A percentile compares a stretch with the other conserved stretches of the same genome.
Conservation (phyloP, 306 rosid genomes). For the Echinosophora koreensis region DNA sequence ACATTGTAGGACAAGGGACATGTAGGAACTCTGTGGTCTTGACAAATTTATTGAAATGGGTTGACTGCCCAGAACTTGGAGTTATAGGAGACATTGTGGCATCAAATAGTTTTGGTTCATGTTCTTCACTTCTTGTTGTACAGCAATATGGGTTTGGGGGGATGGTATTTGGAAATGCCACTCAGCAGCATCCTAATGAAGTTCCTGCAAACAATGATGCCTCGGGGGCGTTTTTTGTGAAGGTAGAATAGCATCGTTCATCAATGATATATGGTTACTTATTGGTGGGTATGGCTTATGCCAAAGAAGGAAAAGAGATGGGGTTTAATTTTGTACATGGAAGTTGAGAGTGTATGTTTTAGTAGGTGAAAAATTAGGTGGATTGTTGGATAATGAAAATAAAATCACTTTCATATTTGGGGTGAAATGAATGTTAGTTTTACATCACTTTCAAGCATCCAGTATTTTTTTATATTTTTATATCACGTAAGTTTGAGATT, state of each 20-base stretch:
- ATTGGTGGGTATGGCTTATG: constrained; percentile 19
- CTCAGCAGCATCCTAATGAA: not conserved
- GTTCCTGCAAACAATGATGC: not conserved
- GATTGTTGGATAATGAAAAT: not conserved
- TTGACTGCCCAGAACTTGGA: constrained; percentile 65
- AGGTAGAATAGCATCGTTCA: constrained; percentile 12
- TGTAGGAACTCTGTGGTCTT: constrained; percentile 34
- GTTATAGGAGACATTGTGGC: constrained; percentile 60
- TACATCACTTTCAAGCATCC: no score
- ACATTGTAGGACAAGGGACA: constrained; percentile 58
- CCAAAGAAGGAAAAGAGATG: not conserved
- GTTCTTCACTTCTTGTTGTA: constrained; percentile 48
- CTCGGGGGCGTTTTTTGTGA: not conserved
- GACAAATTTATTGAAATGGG: constrained; percentile 44
- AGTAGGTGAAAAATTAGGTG: constrained; percentile 14
- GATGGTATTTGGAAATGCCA: constrained; percentile 22
- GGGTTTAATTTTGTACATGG: not conserved
- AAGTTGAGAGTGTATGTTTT: not conserved
- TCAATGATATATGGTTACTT: not conserved
- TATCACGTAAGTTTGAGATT: no score
- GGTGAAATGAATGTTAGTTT: no score
- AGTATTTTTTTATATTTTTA: no score
- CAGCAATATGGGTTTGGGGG: constrained; percentile 52
- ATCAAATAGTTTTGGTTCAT: constrained; percentile 49
- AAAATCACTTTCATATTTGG: not conserved